Conservation (phyloP, 495 filamentous ascomycete genomes). For the Lasiosphaeria hispida region DNA sequence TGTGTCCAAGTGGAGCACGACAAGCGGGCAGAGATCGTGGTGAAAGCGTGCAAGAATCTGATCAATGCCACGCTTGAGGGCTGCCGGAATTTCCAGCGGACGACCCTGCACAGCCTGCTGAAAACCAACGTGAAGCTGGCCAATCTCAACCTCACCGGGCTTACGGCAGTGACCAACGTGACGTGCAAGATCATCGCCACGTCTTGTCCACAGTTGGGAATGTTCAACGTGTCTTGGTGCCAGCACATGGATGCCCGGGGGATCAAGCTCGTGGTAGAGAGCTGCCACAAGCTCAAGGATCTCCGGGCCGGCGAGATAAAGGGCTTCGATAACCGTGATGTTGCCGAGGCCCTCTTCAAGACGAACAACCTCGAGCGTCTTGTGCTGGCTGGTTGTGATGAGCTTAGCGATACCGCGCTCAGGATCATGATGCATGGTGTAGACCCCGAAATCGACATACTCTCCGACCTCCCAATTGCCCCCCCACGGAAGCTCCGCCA, state of each 20-base stretch:
- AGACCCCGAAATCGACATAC: conserved; percentile 70
- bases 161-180: conserved; percentile 75
- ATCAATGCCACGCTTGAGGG: conserved; percentile 85
- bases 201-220: conserved; percentile 76
- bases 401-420: conserved; percentile 70
- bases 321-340: conserved; percentile 69
- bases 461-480: conserved; percentile 73
- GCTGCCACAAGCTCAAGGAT: conserved; percentile 71
- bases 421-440: conserved; percentile 68
- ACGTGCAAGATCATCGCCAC: conserved; percentile 85
- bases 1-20: conserved; percentile 69
- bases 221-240: conserved; percentile 91
- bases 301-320: conserved; percentile 78
- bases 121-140: conserved; percentile 71
- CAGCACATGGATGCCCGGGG: conserved; percentile 78
- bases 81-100: conserved; percentile 74
- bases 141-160: conserved; percentile 80
- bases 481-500: conserved; percentile 78
- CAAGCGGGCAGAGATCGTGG: conserved; percentile 71
- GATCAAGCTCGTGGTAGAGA: conserved; percentile 66
- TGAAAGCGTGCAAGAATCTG: conserved; percentile 79
- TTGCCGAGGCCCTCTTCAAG: conserved; percentile 70
- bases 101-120: conserved; percentile 76
- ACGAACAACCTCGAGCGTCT: conserved; percentile 79
- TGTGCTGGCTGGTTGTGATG: conserved; percentile 71